Evolutionary conservation across 2,329 filamentous ascomycete species (phyloP), one percentile per base, ranked within the genome.

Genomic region (Graphilbum ipis-grandicollis): DNA sequence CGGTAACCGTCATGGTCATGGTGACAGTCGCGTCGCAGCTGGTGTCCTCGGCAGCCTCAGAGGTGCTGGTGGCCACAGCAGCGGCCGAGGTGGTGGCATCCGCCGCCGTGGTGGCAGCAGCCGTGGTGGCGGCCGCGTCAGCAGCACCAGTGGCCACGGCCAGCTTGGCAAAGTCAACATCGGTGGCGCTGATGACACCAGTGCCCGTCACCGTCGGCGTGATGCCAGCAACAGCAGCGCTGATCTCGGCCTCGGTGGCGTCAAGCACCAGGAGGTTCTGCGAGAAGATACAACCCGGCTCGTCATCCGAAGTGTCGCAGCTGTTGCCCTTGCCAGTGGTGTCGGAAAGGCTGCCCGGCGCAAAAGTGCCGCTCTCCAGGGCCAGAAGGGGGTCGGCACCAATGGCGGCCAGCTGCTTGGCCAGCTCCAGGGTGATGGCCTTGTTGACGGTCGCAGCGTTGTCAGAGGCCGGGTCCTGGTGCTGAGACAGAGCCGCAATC

Each of bases 381-480:
- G 75, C 75, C 26, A 68, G 56, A 34, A 64, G 56, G 14, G 74
- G 71, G 50, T 80, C 68, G 22, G 68, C 75, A 13, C 75, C 75
- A 43, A 79, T 60, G 5, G 59, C 56, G 17, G 64, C 62, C 36
- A 79, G 67, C 55, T 78, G 69, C 36, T 59, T 55, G 15, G 75
- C 74, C 4, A 78, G 57, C 32, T 62, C 63, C 7, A 75, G 58
- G 33, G 69, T 64, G 44, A 78, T 68, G 26, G 60, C 57, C 57
- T 75, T 76, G 60, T 79, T 79, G 36, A 52, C 50, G 2, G 46
- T 51, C 14, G 53, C 52, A 34, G 59, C 56, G 13, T 64, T 62
- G 12, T 73, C 69, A 1, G 69, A 69, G 17, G 75, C 75, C 21
- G 75, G 72, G 50, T 80, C 75, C 55, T 80, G 74, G 54, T 79